A percentile compares a stretch with the other conserved stretches of the same genome.
phyloP scores from a whole-genome alignment of 768 basidiomycete genomes.

The Asterophora lycoperdoides region DNA sequence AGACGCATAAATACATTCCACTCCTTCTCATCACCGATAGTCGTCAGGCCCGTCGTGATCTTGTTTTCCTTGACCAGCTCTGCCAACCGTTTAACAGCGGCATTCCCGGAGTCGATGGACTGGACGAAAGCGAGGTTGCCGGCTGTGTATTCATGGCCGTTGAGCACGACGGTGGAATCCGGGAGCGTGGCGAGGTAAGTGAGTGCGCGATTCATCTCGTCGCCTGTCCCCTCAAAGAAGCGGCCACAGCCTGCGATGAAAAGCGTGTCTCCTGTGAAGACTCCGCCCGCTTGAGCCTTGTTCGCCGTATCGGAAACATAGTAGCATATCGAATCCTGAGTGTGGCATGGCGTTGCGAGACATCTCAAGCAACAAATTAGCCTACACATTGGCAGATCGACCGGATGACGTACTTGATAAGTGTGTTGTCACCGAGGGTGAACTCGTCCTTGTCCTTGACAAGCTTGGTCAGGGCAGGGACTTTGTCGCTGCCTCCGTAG shows the following conservation, averaged over 20 bases:
- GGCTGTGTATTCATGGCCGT: slow-evolving; percentile 90
- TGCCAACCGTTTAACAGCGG: slow-evolving; percentile 54
- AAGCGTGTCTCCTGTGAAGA: slow-evolving; percentile 95
- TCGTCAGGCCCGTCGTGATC: slow-evolving; percentile 75
- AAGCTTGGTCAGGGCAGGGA: slow-evolving; percentile 61
- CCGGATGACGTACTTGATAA: slow-evolving; percentile 44
- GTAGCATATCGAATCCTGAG: slow-evolving; percentile 95
- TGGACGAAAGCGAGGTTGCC: slow-evolving; percentile 70
- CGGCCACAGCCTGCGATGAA: slow-evolving; percentile 88
- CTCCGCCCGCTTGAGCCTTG: slow-evolving; percentile 57
- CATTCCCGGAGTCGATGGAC: slow-evolving; percentile 55
- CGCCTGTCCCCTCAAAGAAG: slow-evolving; percentile 86
- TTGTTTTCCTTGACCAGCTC: slow-evolving; percentile 54
- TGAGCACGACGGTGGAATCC: slow-evolving; percentile 74
- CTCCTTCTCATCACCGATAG: slow-evolving; percentile 88
- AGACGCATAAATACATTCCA: slow-evolving; percentile 97
- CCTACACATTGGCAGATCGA: neutral
- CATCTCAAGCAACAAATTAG: slow-evolving; percentile 43
- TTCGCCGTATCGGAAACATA: slow-evolving; percentile 55
- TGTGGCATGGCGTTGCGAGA: slow-evolving; percentile 89
- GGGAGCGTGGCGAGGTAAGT: slow-evolving; percentile 71
- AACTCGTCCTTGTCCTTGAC: slow-evolving; percentile 84
- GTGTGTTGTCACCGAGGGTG: slow-evolving; percentile 59
- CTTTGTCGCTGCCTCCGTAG: slow-evolving; percentile 78
- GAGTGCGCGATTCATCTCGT: slow-evolving; percentile 78